Base-by-base conservation (phyloP, 345 rosid genomes). In the Lepidium aucheri region DNA sequence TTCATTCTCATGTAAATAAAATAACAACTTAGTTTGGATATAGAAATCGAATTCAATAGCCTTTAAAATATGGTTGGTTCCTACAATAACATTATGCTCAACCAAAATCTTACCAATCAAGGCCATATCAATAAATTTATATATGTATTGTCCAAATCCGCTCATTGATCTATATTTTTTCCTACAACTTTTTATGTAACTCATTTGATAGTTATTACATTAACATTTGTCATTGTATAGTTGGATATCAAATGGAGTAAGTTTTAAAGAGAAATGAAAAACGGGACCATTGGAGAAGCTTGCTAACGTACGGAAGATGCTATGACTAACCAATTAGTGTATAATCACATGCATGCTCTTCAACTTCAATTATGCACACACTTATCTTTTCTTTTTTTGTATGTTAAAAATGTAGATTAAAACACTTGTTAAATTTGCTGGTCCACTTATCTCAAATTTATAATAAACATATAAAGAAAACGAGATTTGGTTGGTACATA, bases 301-400 rank as follows among this genome's bases (percentile, higher is more conserved):
- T 43, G 61, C 9, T 67, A 53, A 67, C 67, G 77, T 67, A 73
- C 77, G 77, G 68, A 73, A 73, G 77, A 73, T 73, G 77, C 77
- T 67, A 73, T 18, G 13, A 26, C 73, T 66, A 66, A 73, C 77
- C 77, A 73, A 73, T 73, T 59, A 73, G 63, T 73, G 30, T 53
- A 43, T 73, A 67, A 52, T 59, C 77, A 73, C 77, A 60, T 73
- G 77, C 76, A 55, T 46, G 32, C 70, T 20, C 51, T 71, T 63
- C 50, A 28, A 36, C 47, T 45, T 62, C 69, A 63, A 71, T 63
- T 18, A 72, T 63, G 51, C 45, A n/a, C 24, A 47, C 71, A 58
- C 76, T 57, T 66, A 33, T 13, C 51, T 72, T 4, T 49, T 56
- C 7, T 18, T 15, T 62, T 55, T 56, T 70, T 39, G 50, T 57